A percentile compares a stretch with the other conserved stretches of the same genome.
Conservation (phyloP, 164 flowering plant species). For the Cinnamomum micranthum region DNA sequence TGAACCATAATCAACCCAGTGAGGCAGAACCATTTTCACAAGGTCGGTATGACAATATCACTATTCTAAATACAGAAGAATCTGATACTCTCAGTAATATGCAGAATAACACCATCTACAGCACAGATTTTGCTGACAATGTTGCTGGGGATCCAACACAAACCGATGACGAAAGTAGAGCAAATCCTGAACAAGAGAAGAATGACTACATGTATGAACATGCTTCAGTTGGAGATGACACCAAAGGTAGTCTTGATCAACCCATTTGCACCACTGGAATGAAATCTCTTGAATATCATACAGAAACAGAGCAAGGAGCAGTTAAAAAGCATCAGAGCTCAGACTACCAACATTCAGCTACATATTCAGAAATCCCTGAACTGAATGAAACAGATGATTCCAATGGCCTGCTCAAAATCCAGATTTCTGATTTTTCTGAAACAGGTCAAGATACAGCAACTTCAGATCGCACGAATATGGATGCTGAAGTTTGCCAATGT, state of each 20-base stretch:
- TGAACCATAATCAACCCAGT: not conserved
- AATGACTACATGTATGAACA: not conserved
- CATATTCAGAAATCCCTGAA: not conserved
- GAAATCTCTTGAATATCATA: not conserved
- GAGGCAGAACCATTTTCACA: not conserved
- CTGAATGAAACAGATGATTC: not conserved
- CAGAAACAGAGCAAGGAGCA: not conserved
- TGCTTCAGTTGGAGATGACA: not conserved
- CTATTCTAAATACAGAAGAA: conserved; percentile 1
- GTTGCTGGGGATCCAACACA: conserved; percentile 12
- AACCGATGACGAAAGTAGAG: conserved; percentile 5
- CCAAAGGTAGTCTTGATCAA: not conserved
- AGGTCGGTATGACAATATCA: not conserved
- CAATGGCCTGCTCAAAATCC: conserved; percentile 6
- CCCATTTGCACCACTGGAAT: not conserved
- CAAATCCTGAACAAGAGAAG: conserved; percentile 8
- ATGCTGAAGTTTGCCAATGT: conserved; percentile 22
- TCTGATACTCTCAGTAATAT: not conserved
- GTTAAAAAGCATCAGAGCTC: not conserved
- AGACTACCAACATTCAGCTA: not conserved
- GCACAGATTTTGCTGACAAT: conserved; percentile 11
- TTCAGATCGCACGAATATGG: not conserved
- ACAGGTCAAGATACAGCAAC: conserved; percentile 3
- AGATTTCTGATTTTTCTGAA: not conserved
- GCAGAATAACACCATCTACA: not conserved